Evolutionary conservation across 495 filamentous ascomycete species (phyloP).

Genomic region (Bombardia bombarda): DNA sequence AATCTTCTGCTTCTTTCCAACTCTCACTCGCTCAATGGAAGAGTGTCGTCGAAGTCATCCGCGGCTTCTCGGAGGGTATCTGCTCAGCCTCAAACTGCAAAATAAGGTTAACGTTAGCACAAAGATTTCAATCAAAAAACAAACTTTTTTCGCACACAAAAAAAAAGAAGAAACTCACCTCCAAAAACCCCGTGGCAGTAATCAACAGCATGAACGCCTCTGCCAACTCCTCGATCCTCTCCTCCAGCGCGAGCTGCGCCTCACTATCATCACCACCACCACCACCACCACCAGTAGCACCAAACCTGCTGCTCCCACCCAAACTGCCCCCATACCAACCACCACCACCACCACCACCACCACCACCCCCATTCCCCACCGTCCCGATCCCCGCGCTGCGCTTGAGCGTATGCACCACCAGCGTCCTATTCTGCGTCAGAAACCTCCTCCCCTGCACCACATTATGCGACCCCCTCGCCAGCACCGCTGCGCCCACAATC

Average conservation of each 20-base stretch:
- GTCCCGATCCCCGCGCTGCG: constrained; percentile 72
- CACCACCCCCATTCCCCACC: constrained; percentile 12
- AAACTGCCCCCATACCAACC: background rate
- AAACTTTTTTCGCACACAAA: background rate
- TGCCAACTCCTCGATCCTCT: constrained; percentile 45
- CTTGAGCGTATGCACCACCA: constrained; percentile 88
- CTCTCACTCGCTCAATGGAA: constrained; percentile 14
- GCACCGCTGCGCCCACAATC: constrained; percentile 69
- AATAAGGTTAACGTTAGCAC: constrained; percentile 11
- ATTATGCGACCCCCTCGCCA: constrained; percentile 75
- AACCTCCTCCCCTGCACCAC: constrained; percentile 69
- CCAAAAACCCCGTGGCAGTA: constrained; percentile 51
- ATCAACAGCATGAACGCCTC: constrained; percentile 52
- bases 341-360: background rate
- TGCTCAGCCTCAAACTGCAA: constrained; percentile 35
- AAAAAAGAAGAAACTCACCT: constrained; percentile 32
- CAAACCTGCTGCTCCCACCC: background rate
- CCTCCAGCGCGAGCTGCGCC: constrained; percentile 27
- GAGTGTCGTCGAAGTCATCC: constrained; percentile 6
- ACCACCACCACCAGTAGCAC: background rate
- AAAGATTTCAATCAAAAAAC: background rate
- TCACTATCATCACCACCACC: constrained; percentile 16
- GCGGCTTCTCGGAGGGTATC: constrained; percentile 19
- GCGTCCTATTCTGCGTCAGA: constrained; percentile 65
- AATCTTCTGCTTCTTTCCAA: background rate